These are phyloP conservation scores for Apiotrichum porosum DNA, from an alignment of 1,284 basidiomycete species.

Conservation along the genomic window DNA sequence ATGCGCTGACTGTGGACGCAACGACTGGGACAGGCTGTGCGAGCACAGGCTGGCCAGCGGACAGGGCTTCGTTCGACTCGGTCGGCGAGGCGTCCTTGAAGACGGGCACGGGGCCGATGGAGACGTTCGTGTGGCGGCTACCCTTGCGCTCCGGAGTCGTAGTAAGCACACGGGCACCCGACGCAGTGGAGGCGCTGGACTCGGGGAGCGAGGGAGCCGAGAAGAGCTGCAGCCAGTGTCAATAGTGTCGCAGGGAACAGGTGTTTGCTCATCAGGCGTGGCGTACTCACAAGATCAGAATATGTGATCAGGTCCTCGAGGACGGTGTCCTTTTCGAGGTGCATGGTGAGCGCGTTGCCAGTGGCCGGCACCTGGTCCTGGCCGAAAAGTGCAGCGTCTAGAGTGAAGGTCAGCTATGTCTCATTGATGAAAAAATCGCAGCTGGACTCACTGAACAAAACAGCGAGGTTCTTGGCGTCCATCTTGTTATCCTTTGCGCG, in stretches of 20 bases:
- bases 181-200: not conserved
- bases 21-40: no score
- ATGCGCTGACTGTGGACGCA: no score
- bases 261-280: no score
- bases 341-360: conserved; percentile 65
- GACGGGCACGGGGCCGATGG: no score
- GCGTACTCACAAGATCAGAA: conserved; percentile 48
- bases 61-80: no score
- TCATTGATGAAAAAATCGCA: not conserved
- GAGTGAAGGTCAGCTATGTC: not conserved
- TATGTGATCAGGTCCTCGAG: conserved; percentile 82
- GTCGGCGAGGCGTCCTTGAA: no score
- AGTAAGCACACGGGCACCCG: not conserved
- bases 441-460: conserved; percentile 61
- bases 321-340: conserved; percentile 71
- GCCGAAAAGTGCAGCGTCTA: conserved; percentile 69
- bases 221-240: conserved; percentile 1
- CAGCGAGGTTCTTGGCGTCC: conserved; percentile 83
- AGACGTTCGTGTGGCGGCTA: no score
- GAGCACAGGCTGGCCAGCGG: no score
- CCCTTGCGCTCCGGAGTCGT: no score
- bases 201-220: not conserved
- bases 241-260: no score
- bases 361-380: conserved; percentile 77
- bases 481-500: conserved; percentile 70